These are phyloP conservation scores for Lentinula lateritia DNA, from an alignment of 768 basidiomycete genomes.

Conservation along the genomic window DNA sequence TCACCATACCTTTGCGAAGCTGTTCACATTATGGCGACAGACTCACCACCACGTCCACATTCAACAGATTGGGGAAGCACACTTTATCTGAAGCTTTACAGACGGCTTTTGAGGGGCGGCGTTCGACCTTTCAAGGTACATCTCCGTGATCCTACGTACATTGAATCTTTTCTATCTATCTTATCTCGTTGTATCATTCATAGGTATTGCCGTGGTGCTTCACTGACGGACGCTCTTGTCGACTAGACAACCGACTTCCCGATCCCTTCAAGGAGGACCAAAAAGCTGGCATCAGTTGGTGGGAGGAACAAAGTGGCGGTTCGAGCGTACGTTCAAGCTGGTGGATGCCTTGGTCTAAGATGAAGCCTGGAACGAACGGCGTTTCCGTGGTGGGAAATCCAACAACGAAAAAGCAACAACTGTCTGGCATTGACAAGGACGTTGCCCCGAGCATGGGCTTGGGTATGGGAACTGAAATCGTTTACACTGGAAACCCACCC, in stretches of 20 bases:
- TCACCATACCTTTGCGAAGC: slow-evolving; percentile 98
- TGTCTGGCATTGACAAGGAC: not conserved
- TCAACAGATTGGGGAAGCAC: slow-evolving; percentile 93
- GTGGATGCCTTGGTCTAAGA: not conserved
- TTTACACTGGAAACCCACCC: not conserved
- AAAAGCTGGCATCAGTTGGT: not conserved
- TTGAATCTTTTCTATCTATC: too few relatives aligned
- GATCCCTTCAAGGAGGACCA: slow-evolving; percentile 63
- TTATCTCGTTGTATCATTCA: too few relatives aligned
- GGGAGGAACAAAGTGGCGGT: not conserved
- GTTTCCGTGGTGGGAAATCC: not conserved
- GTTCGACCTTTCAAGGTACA: slow-evolving; percentile 82
- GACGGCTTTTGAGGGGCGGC: slow-evolving; percentile 65
- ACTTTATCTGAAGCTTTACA: slow-evolving; percentile 89
- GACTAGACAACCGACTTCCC: slow-evolving; percentile 89
- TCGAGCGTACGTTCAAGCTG: not conserved
- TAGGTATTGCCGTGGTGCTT: slow-evolving; percentile 83
- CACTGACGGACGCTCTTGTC: slow-evolving; percentile 84
- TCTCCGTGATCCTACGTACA: not conserved
- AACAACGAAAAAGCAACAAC: not conserved
- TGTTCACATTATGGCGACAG: slow-evolving; percentile 83
- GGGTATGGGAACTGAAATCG: not conserved
- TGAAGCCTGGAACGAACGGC: not conserved
- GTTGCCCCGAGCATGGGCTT: not conserved
- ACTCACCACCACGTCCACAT: slow-evolving; percentile 63